phyloP scores from a whole-genome alignment of 805 yeast species.

The Starmerella apicola region DNA sequence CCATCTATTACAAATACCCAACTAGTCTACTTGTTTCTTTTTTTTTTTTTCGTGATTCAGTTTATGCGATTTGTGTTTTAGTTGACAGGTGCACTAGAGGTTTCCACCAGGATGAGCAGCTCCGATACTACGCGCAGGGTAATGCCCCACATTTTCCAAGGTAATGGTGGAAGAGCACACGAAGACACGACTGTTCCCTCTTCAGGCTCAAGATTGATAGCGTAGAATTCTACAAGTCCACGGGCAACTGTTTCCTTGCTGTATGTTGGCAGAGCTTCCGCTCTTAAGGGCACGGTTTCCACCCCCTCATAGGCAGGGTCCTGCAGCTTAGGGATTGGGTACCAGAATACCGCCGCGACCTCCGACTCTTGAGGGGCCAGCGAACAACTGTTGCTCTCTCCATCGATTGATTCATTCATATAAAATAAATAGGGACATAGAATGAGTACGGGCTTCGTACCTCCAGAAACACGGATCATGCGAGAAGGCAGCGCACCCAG shows the following conservation, averaged over 20 bases:
- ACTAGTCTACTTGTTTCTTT: too few species aligned
- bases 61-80: too few species aligned
- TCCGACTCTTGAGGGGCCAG: slow-evolving; percentile 26
- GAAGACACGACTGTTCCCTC: background rate
- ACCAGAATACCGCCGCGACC: slow-evolving; percentile 31
- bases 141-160: slow-evolving; percentile 30
- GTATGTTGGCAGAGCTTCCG: slow-evolving; percentile 7
- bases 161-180: slow-evolving; percentile 13
- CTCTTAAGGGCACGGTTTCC: slow-evolving; percentile 20
- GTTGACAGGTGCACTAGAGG: too few species aligned
- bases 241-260: slow-evolving; percentile 24
- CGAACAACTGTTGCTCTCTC: slow-evolving; percentile 14
- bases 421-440: slow-evolving; percentile 29
- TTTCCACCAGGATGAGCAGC: too few species aligned
- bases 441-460: slow-evolving; percentile 25
- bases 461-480: slow-evolving; percentile 27
- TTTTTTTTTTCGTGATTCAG: too few species aligned
- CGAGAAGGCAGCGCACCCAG: slow-evolving; percentile 30
- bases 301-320: slow-evolving; percentile 12
- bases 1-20: too few species aligned
- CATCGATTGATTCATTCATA: slow-evolving; percentile 17
- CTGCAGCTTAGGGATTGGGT: slow-evolving; percentile 23
- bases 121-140: too few species aligned
- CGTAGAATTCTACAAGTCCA: slow-evolving; percentile 25
- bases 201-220: slow-evolving; percentile 15